phyloP scores from a whole-genome alignment of 2,329 filamentous ascomycete species.

The Lachnellula subtilissima region DNA sequence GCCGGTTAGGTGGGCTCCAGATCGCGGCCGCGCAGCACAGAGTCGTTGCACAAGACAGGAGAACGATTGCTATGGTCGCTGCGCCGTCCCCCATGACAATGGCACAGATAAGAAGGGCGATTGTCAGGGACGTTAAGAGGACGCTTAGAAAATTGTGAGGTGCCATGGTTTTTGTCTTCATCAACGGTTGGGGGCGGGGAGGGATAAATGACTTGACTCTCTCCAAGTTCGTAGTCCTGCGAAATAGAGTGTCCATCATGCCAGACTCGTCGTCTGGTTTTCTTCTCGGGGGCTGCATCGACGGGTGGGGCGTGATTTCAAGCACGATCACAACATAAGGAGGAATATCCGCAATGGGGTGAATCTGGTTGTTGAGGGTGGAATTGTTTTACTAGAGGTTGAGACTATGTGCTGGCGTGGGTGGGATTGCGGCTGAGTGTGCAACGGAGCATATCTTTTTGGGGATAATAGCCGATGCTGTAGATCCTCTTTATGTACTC shows the following conservation, averaged over 20 bases:
- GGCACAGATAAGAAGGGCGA: not conserved
- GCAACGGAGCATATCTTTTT: too few species aligned
- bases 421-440: too few species aligned
- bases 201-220: not conserved
- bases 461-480: too few species aligned
- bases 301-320: not conserved
- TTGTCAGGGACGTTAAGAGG: not conserved
- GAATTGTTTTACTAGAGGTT: too few species aligned
- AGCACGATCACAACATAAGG: not conserved
- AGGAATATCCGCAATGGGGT: not conserved
- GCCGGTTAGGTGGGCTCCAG: not conserved
- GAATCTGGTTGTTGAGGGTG: not conserved
- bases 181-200: not conserved
- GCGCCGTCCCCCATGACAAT: not conserved
- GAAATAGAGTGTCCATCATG: not conserved
- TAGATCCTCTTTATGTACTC: too few species aligned
- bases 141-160: slow-evolving; percentile 1
- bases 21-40: not conserved
- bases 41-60: not conserved
- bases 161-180: not conserved
- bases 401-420: too few species aligned
- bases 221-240: not conserved
- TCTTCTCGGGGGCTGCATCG: too few species aligned
- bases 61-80: not conserved
- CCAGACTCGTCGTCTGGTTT: not conserved